Evolutionary conservation across 1,284 basidiomycete genomes (phyloP), one percentile per base, ranked within the genome.

Genomic region (Irpex sp.): DNA sequence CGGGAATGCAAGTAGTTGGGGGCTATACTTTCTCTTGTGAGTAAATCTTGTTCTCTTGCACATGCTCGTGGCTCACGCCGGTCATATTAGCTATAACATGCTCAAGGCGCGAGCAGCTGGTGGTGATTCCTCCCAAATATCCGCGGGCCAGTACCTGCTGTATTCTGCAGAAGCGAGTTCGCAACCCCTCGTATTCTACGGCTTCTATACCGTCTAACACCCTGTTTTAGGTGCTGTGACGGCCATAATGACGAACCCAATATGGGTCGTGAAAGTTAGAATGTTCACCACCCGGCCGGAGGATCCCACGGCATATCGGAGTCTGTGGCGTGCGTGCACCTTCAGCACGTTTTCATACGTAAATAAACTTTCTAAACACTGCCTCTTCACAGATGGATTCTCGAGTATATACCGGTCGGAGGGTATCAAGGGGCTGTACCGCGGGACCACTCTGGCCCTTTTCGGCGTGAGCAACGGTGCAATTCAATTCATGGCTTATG

Each of bases 191-290:
- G 57, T 35, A 33, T 61, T 47, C 21, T 7, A 49, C 58, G 57
- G 39, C 61, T 50, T 49, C 63, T 55, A 65, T 19, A 50, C 58
- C 46, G 33, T 58, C 66, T 74, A 62, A 66, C 57, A 61, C 53
- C 43, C 46, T 49, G 8, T 35, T 43, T 63, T 72, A 96, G 94
- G 94, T 76, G 93, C 95, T 5, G 88, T 90, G 36, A 98, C 96
- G 1, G 95, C 97, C 0, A 81, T 98, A 65, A 84, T 98, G 75
- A 99, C 97, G 6, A 99, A 99, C 76, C 97, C 97, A 0, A 89
- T 99, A 69, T 99, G 97, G 97, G 94, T 99, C 9, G 92, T 99
- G 65, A 95, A 98, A 79, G 97, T 98, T 5, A 87, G 97, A 64
- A 97, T 99, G 88, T 99, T 98, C 72, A 95, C 95, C 1, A 93